Evolutionary conservation across 2,329 filamentous ascomycete species (phyloP).

Genomic region (Aureobasidium subglaciale): DNA sequence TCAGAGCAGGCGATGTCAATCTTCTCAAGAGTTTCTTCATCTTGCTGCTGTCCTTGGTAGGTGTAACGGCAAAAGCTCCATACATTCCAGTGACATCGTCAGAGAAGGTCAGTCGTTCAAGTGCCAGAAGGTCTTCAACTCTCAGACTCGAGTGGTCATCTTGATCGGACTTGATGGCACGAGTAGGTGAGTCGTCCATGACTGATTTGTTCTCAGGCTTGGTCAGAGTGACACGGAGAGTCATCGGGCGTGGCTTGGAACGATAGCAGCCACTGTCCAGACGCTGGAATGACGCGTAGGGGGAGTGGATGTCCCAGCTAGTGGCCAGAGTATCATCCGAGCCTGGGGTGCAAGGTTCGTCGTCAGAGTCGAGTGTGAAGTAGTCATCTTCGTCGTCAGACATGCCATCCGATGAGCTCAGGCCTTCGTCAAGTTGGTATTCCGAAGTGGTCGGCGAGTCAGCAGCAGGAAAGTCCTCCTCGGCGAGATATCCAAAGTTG

Average conservation of each 20-base stretch:
- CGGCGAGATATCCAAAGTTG: constrained; percentile 75
- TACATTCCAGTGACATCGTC: constrained; percentile 32
- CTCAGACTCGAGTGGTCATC: not conserved
- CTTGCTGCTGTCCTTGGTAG: not conserved
- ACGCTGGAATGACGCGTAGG: not conserved
- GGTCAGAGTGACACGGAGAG: constrained; percentile 89
- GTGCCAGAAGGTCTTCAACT: constrained; percentile 42
- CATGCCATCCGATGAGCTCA: constrained; percentile 10
- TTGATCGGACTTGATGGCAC: not conserved
- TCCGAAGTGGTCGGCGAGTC: not conserved
- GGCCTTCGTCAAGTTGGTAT: not conserved
- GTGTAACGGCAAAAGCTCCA: constrained; percentile 36
- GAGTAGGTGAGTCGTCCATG: constrained; percentile 47
- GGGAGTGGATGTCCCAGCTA: not conserved
- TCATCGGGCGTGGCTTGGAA: constrained; percentile 72
- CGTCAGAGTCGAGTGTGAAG: not conserved
- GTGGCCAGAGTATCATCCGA: not conserved
- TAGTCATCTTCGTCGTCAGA: constrained; percentile 14
- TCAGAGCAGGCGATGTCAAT: not conserved
- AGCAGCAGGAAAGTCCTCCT: not conserved
- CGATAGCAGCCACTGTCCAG: constrained; percentile 7
- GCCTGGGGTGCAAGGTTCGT: constrained; percentile 1
- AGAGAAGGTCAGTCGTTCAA: constrained; percentile 44
- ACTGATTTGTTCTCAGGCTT: constrained; percentile 74
- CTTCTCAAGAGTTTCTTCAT: constrained; percentile 14